These are phyloP conservation scores for Boletus sp. DNA, from an alignment of 768 basidiomycete species.

Conservation along the genomic window DNA sequence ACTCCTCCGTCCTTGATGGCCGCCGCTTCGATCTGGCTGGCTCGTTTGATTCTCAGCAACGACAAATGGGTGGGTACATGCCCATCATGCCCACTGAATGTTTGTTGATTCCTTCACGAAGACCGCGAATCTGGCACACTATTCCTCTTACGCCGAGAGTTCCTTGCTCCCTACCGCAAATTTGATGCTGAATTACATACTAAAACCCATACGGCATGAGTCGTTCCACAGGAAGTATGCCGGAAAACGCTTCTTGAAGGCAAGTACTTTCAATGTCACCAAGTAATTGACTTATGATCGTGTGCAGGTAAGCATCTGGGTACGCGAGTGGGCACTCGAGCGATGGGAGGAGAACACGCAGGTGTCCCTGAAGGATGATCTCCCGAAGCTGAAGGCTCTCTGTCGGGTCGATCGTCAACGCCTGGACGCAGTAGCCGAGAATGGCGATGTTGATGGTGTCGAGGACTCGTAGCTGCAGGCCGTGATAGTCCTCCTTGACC, in stretches of 20 bases:
- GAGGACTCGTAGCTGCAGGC: slow-evolving; percentile 15
- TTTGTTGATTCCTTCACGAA: slow-evolving; percentile 31
- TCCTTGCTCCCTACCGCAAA: slow-evolving; percentile 79
- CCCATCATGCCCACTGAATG: background rate
- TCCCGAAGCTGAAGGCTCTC: slow-evolving; percentile 32
- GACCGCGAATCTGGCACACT: slow-evolving; percentile 85
- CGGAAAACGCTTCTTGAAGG: slow-evolving; percentile 79
- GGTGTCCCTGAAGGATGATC: slow-evolving; percentile 57
- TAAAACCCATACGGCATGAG: slow-evolving; percentile 68
- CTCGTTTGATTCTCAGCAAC: slow-evolving; percentile 71
- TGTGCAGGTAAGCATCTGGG: slow-evolving; percentile 71
- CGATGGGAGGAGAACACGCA: slow-evolving; percentile 64
- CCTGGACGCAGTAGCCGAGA: slow-evolving; percentile 9
- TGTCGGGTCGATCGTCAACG: slow-evolving; percentile 21
- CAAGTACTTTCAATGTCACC: slow-evolving; percentile 28
- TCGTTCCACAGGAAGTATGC: slow-evolving; percentile 89
- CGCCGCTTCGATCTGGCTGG: slow-evolving; percentile 85
- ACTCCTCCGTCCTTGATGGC: slow-evolving; percentile 76
- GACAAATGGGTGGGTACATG: slow-evolving; percentile 75
- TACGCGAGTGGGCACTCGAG: slow-evolving; percentile 80
- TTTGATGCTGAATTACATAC: slow-evolving; percentile 83
- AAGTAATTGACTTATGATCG: background rate
- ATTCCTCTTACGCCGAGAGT: slow-evolving; percentile 79
- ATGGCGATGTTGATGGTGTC: slow-evolving; percentile 7
- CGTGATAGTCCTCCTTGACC: background rate